phyloP scores from a whole-genome alignment of 228 moss, liverwort and hornwort genomes.

The Sphagnum magellanicum region DNA sequence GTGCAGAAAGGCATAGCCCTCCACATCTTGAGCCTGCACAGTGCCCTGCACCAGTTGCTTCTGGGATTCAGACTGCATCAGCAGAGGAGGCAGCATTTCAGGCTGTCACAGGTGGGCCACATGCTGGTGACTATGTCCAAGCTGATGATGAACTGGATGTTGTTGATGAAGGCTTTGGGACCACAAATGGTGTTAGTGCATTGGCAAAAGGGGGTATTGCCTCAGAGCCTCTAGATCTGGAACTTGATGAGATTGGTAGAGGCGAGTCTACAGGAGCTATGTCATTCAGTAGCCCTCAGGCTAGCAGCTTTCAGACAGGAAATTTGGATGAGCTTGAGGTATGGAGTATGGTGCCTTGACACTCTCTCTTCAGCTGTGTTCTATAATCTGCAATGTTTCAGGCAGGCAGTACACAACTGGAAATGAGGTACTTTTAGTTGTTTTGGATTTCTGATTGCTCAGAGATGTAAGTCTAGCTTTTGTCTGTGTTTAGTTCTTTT shows the following conservation, averaged over 20 bases:
- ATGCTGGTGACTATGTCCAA: conserved; percentile 15
- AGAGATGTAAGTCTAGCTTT: too few species aligned
- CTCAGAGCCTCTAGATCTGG: conserved; percentile 6
- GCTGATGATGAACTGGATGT: conserved; percentile 15
- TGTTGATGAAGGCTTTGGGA: conserved; percentile 13
- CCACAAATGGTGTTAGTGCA: conserved; percentile 7
- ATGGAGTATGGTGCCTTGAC: conserved; percentile 16
- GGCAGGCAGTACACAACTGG: too few species aligned
- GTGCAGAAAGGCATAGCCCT: conserved; percentile 13
- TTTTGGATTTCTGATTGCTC: not conserved
- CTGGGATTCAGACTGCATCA: not conserved
- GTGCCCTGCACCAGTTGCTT: conserved; percentile 7
- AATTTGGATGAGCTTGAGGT: conserved; percentile 58
- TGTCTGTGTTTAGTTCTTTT: too few species aligned
- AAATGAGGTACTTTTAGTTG: not conserved
- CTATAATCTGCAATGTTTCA: not conserved
- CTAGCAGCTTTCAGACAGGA: conserved; percentile 31
- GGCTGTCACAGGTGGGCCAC: conserved; percentile 17
- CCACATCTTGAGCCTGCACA: conserved; percentile 7
- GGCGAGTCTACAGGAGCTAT: conserved; percentile 23
- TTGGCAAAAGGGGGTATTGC: conserved; percentile 4
- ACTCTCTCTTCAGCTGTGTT: not conserved
- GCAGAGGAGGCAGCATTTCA: conserved; percentile 23
- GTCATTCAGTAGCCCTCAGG: conserved; percentile 19
- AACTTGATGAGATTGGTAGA: conserved; percentile 40